Conservation (phyloP, 495 filamentous ascomycete species). For the Corynascus novoguineensis region DNA sequence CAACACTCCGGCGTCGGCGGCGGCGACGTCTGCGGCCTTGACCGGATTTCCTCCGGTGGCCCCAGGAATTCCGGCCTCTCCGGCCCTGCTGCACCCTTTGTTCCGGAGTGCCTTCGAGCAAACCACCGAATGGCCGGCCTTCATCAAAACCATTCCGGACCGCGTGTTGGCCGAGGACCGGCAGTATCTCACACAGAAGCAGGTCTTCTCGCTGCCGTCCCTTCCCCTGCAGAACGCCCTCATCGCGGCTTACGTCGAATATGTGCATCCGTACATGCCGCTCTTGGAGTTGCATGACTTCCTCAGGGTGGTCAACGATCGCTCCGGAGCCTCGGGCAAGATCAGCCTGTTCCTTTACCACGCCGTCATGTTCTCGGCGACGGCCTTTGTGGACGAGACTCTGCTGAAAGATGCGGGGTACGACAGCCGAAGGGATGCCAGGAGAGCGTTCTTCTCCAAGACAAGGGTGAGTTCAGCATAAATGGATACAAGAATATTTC, state of each 20-base stretch:
- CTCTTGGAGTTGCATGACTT: conserved; percentile 72
- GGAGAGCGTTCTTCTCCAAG: conserved; percentile 74
- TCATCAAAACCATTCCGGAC: conserved; percentile 64
- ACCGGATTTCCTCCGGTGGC: conserved; percentile 4
- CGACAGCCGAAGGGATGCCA: conserved; percentile 61
- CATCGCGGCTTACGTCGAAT: conserved; percentile 70
- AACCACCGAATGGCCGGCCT: conserved; percentile 51
- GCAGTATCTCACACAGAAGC: conserved; percentile 67
- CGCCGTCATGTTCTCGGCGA: conserved; percentile 75
- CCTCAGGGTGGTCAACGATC: conserved; percentile 56
- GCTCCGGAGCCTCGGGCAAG: conserved; percentile 59
- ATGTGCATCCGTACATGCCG: conserved; percentile 88
- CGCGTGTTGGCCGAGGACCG: conserved; percentile 69
- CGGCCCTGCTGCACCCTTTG: conserved; percentile 1
- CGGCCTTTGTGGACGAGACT: conserved; percentile 69
- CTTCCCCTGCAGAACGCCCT: conserved; percentile 64
- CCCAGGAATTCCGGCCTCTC: neutral
- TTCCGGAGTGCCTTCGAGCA: conserved; percentile 1
- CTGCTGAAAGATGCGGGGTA: conserved; percentile 66
- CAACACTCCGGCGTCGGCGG: neutral
- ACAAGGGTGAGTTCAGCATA: conserved; percentile 55
- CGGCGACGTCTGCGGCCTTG: conserved; percentile 4
- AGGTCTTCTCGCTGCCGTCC: conserved; percentile 65
- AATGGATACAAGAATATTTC: neutral
- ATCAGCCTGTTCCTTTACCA: conserved; percentile 76